Evolutionary conservation across 108 stramenopile genomes (phyloP), one percentile per base, ranked within the genome.

Genomic region (Skeletonema costatum): DNA sequence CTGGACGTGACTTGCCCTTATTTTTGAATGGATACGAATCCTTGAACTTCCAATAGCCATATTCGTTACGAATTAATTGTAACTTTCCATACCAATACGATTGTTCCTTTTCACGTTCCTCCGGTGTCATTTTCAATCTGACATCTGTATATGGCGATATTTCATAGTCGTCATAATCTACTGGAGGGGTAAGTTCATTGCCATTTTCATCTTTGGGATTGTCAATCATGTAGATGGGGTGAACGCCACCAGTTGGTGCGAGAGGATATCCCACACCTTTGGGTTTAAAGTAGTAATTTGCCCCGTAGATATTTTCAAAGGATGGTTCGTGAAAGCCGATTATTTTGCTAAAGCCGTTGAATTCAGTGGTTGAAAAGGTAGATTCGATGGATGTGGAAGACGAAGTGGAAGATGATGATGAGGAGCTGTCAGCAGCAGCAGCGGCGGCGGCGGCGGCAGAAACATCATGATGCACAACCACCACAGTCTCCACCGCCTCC

Each of bases 131-230:
- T 65, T 80, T 61, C 14, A 80, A 29, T 16, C 80, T 25, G 19
- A 0, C 31, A 70, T 80, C 80, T 44, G 80, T 73, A 65, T 80
- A 80, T n/a, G 80, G 80, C 11, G 73, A 81, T 5, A 29, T 9
- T 48, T 69, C 25, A 71, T 71, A 70, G 38, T 61, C 38, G 17
- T 70, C 74, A 35, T 70, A 60, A 66, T 78, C 16, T 13, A 36
- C n/a, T 2, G 44, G 61, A 33, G 21, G 21, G 19, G 8, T 50
- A 9, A 53, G 36, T 4, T 32, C 16, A 9, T 32, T 25, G 60
- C 10, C 25, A 16, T 51, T 19, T 25, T 58, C 17, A n/a, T 58
- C 70, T 6, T 44, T 38, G 0, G 7, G 68, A 25, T 73, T 44
- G 32, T 30, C 46, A 35, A 19, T 30, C 32, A 71, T 66, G 72